Evolutionary conservation across 1,139 yeast species (phyloP).

Genomic region (Taphrina populina): DNA sequence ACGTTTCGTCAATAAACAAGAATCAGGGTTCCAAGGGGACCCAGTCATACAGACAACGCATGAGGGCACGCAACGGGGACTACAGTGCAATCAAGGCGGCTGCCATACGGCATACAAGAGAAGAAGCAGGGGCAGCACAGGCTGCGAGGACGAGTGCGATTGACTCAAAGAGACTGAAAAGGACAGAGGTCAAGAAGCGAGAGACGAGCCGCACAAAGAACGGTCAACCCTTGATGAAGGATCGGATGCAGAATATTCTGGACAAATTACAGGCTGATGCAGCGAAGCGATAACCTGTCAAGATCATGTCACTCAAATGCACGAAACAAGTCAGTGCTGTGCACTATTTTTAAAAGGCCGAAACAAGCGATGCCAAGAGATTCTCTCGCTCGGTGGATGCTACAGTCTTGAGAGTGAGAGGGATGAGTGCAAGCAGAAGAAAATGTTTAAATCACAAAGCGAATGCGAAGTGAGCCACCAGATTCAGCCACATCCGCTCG

Average conservation of each 20-base stretch:
- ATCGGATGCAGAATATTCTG: constrained; percentile 26
- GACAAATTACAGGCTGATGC: constrained; percentile 22
- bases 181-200: constrained; percentile 11
- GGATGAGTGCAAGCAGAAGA: too few species aligned
- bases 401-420: too few species aligned
- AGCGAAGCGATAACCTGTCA: too few species aligned
- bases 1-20: neutral
- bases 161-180: constrained; percentile 3
- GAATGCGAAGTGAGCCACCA: too few species aligned
- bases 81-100: constrained; percentile 1
- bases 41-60: constrained; percentile 7
- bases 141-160: neutral
- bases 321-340: too few species aligned
- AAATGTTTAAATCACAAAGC: too few species aligned
- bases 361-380: too few species aligned
- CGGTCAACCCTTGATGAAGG: constrained; percentile 31
- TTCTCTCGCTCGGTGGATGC: too few species aligned
- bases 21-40: neutral
- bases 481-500: too few species aligned
- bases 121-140: neutral
- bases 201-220: constrained; percentile 23
- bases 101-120: neutral
- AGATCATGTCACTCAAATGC: too few species aligned
- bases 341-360: too few species aligned
- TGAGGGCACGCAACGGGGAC: constrained; percentile 6